These are phyloP conservation scores for Colletotrichum navitas DNA, from an alignment of 2,329 filamentous ascomycete genomes.

Conservation along the genomic window DNA sequence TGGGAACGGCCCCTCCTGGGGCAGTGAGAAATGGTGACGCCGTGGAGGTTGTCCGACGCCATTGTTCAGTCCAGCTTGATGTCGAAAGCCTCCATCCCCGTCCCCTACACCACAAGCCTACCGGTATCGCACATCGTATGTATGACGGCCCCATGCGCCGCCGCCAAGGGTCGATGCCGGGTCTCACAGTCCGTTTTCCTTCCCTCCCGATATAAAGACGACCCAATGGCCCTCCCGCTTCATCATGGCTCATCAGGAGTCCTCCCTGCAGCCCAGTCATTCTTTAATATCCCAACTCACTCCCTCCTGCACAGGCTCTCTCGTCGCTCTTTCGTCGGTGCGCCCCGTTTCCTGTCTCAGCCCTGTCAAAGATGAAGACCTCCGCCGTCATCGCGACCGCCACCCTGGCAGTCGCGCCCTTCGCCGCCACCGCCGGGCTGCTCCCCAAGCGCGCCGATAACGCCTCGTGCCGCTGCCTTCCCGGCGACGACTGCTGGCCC, in stretches of 20 bases:
- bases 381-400: conserved; percentile 30
- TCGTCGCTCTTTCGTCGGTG: background rate
- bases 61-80: background rate
- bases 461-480: conserved; percentile 58
- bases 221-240: conserved; percentile 22
- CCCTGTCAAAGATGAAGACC: conserved; percentile 38
- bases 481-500: conserved; percentile 69
- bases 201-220: conserved; percentile 38
- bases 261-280: conserved; percentile 40
- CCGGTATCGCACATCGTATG: too few relatives aligned
- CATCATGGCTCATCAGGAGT: conserved; percentile 29
- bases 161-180: background rate
- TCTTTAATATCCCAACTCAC: conserved; percentile 23
- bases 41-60: too few relatives aligned
- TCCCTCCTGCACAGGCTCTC: conserved; percentile 7
- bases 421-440: conserved; percentile 30
- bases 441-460: conserved; percentile 36
- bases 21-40: too few relatives aligned
- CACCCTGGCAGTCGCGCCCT: conserved; percentile 30
- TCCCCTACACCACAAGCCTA: too few relatives aligned
- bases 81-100: conserved; percentile 8
- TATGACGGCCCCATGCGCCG: too few relatives aligned
- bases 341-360: conserved; percentile 7
- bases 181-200: background rate
- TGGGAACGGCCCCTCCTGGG: background rate